phyloP scores from a whole-genome alignment of 495 filamentous ascomycete genomes.

The Xylaria intraflava region DNA sequence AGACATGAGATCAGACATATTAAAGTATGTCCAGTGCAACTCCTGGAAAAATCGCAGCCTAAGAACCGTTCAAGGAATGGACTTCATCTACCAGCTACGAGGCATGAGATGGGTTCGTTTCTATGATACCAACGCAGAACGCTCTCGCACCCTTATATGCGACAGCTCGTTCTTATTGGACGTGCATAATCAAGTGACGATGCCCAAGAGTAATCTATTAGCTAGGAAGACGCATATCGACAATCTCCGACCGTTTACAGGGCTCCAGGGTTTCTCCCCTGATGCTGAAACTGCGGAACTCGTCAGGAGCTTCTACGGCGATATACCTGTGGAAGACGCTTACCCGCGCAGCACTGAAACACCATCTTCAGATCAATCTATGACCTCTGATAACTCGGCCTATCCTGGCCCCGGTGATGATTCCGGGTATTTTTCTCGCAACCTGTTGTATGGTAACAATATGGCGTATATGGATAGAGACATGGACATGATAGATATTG shows the following conservation, averaged over 20 bases:
- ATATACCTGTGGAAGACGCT: background rate
- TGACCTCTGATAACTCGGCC: constrained; percentile 3
- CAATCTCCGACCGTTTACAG: constrained; percentile 19
- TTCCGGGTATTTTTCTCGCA: background rate
- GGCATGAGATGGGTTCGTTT: constrained; percentile 31
- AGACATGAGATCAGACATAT: background rate
- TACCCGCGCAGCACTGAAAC: constrained; percentile 3
- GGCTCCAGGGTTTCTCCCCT: constrained; percentile 16
- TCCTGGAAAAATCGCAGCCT: constrained; percentile 24
- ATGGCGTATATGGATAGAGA: background rate
- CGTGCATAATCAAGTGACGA: constrained; percentile 17
- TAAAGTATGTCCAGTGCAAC: constrained; percentile 28
- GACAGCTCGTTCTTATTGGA: constrained; percentile 34
- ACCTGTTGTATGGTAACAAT: background rate
- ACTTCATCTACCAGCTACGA: constrained; percentile 33
- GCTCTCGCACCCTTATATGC: constrained; percentile 1
- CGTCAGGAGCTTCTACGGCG: constrained; percentile 22
- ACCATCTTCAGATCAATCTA: background rate
- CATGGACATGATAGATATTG: background rate
- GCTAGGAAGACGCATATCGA: constrained; percentile 15
- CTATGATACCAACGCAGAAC: constrained; percentile 21
- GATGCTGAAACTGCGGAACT: constrained; percentile 14
- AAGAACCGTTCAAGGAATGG: constrained; percentile 32
- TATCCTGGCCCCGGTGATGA: constrained; percentile 5
- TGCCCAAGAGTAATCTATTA: constrained; percentile 9